Conservation (phyloP, 768 basidiomycete genomes). For the Pleurotus tuber-regium region DNA sequence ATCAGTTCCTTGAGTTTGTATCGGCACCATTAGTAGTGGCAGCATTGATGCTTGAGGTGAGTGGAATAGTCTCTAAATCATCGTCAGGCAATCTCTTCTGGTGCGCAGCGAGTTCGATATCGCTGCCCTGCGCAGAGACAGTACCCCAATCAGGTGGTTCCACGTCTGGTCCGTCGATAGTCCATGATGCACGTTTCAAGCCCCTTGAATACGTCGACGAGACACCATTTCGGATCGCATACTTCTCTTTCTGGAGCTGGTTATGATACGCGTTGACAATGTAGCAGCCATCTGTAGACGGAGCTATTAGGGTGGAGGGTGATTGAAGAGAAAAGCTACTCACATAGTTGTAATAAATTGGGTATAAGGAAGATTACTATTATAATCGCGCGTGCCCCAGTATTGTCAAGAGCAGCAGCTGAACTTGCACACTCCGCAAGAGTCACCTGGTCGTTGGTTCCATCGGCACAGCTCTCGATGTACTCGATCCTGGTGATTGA, state of each 20-base stretch:
- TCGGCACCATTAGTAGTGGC: neutral
- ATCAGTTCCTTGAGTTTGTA: too few species aligned
- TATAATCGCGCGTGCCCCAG: neutral
- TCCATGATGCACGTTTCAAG: conserved; percentile 1
- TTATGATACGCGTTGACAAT: conserved; percentile 4
- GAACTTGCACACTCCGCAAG: neutral
- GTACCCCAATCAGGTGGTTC: neutral
- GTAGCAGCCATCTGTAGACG: neutral
- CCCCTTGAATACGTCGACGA: neutral
- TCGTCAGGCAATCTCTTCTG: neutral
- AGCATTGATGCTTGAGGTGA: neutral
- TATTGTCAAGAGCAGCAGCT: neutral
- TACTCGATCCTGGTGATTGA: neutral
- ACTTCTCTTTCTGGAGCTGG: neutral
- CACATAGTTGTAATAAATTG: neutral
- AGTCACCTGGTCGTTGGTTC: neutral
- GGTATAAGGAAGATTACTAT: neutral
- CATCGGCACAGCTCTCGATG: neutral
- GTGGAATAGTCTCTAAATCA: neutral
- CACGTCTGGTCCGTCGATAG: neutral
- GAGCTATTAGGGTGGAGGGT: neutral
- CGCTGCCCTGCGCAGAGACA: neutral
- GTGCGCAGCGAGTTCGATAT: neutral
- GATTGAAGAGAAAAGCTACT: too few species aligned
- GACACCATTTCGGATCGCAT: neutral